Percentiles rank a stretch among this genome's conserved stretches.
phyloP scores from a whole-genome alignment of 2,329 filamentous ascomycete genomes.

The Stemphylium beticola region DNA sequence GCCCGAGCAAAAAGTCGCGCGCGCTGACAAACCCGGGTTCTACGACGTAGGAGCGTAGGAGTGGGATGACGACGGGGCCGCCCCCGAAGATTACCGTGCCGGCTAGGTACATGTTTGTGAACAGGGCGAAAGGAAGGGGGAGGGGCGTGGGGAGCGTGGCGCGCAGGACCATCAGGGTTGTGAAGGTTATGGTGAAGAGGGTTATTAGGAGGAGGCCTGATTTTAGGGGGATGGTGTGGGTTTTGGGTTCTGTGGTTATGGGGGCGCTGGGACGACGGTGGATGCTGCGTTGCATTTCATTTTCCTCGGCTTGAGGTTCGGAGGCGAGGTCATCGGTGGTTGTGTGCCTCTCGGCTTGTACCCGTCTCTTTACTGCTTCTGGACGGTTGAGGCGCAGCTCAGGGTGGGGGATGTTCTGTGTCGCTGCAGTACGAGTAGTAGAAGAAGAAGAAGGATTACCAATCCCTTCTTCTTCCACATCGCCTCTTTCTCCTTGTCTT shows the following conservation, averaged over 20 bases:
- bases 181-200: slow-evolving; percentile 63
- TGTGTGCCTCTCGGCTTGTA: slow-evolving; percentile 19
- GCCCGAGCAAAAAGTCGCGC: slow-evolving; percentile 74
- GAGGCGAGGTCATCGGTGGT: neutral
- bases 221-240: slow-evolving; percentile 47
- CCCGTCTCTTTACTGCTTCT: slow-evolving; percentile 24
- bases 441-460: neutral
- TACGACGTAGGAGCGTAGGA: slow-evolving; percentile 60
- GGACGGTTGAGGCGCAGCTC: neutral
- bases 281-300: too few relatives aligned
- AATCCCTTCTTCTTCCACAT: slow-evolving; percentile 27
- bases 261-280: neutral
- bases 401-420: neutral
- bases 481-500: slow-evolving; percentile 22
- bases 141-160: slow-evolving; percentile 41
- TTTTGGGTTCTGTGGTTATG: slow-evolving; percentile 27
- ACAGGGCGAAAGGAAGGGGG: slow-evolving; percentile 64
- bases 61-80: slow-evolving; percentile 54
- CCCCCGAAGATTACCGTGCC: slow-evolving; percentile 64
- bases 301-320: neutral
- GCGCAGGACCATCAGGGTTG: slow-evolving; percentile 60
- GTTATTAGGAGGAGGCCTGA: slow-evolving; percentile 48
- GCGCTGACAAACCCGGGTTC: slow-evolving; percentile 72
- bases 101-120: slow-evolving; percentile 75
- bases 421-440: neutral